phyloP scores from a whole-genome alignment of 1,139 yeast genomes.

The Scheffersomyces illinoinensis region DNA sequence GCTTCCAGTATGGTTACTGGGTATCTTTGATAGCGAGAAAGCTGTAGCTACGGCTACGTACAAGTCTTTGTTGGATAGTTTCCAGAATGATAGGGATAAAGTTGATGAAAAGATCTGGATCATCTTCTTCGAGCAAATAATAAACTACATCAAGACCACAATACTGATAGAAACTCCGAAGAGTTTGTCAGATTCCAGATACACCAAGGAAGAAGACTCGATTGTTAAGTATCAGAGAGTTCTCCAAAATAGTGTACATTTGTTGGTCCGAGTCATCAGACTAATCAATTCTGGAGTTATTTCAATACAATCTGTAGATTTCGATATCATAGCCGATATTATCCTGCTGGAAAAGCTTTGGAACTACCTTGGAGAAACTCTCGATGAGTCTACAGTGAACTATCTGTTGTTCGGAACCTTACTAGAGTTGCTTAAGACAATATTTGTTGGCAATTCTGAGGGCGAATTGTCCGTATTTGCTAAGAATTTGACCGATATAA shows the following conservation, averaged over 20 bases:
- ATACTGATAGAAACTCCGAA: constrained; percentile 57
- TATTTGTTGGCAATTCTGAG: constrained; percentile 13
- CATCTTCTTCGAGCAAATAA: constrained; percentile 54
- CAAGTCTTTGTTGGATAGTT: constrained; percentile 50
- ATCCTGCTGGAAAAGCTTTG: constrained; percentile 44
- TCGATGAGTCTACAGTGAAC: constrained; percentile 32
- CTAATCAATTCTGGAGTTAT: constrained; percentile 17
- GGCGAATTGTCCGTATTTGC: constrained; percentile 13
- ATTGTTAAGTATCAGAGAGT: constrained; percentile 66
- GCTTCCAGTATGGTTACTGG: constrained; percentile 72
- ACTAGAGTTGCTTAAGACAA: constrained; percentile 33
- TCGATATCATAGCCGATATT: constrained; percentile 26
- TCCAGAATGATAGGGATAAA: constrained; percentile 58
- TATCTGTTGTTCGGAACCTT: constrained; percentile 49
- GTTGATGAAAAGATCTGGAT: constrained; percentile 57
- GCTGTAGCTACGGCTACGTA: constrained; percentile 55
- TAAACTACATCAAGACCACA: constrained; percentile 55
- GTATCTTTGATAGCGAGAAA: constrained; percentile 68
- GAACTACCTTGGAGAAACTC: constrained; percentile 35
- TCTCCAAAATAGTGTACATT: constrained; percentile 49
- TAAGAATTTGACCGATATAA: constrained; percentile 17
- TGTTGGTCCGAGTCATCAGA: constrained; percentile 45
- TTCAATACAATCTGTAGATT: constrained; percentile 2
- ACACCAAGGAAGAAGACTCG: constrained; percentile 66
- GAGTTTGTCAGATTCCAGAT: constrained; percentile 75